Evolutionary conservation across 2,329 filamentous ascomycete genomes (phyloP).

Genomic region (Chaetomiaceae sp.): DNA sequence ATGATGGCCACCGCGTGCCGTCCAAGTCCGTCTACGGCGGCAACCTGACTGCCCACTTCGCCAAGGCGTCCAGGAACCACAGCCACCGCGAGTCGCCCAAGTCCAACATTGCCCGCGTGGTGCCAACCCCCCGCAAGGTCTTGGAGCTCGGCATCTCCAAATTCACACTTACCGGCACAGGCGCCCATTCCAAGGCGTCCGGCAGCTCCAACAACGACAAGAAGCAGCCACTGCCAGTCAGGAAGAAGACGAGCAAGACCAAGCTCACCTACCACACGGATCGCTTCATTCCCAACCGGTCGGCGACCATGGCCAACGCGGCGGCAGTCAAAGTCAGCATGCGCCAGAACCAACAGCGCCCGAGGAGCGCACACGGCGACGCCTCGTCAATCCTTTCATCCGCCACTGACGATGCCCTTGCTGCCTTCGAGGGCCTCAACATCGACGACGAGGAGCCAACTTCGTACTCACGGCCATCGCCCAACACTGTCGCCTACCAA

Average conservation of each 20-base stretch:
- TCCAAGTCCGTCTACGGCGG: conserved; percentile 74
- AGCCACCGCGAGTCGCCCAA: conserved; percentile 88
- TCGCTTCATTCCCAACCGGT: conserved; percentile 93
- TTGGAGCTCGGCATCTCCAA: conserved; percentile 91
- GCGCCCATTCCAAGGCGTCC: conserved; percentile 57
- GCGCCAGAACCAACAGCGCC: conserved; percentile 59
- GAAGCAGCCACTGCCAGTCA: conserved; percentile 52
- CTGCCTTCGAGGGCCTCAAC: conserved; percentile 74
- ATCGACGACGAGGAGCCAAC: conserved; percentile 67
- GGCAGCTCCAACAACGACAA: conserved; percentile 51
- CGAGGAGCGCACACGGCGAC: conserved; percentile 67
- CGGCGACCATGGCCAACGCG: conserved; percentile 79
- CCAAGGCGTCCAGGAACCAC: conserved; percentile 66
- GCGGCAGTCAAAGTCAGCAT: conserved; percentile 79
- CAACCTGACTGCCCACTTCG: conserved; percentile 74
- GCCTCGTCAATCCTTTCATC: conserved; percentile 72
- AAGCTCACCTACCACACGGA: conserved; percentile 77
- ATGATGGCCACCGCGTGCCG: conserved; percentile 46
- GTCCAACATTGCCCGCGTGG: conserved; percentile 81
- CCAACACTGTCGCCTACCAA: conserved; percentile 86
- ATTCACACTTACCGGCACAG: conserved; percentile 84
- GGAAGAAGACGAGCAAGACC: conserved; percentile 64
- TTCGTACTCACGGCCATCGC: conserved; percentile 72
- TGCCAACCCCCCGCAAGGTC: conserved; percentile 71
- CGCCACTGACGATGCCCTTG: conserved; percentile 73